Base-by-base conservation (phyloP, 257 asterid species). In the Nicotiana tabacum region DNA sequence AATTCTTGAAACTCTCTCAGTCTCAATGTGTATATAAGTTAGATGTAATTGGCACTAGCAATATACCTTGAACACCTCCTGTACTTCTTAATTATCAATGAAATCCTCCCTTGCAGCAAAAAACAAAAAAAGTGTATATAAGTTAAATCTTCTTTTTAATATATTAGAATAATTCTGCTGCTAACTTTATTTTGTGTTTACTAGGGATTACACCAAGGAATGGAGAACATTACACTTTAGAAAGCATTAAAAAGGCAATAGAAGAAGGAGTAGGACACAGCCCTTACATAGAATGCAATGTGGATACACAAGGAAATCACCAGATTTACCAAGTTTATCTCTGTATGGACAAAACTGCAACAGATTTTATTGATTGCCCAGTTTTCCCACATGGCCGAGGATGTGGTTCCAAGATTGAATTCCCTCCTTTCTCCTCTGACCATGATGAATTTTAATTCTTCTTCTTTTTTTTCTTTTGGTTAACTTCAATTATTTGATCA, bases 261-360 rank as follows among this genome's bases (percentile, higher is more conserved):
- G 82, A 87, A 78, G 62, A 83, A 37, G 97, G 91, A 0, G 30
- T 90, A 0, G 97, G 98, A 4, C 82, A 90, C 68, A 86, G 87
- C 11, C 93, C 95, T 2, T 90, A 69, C 86, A 76, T 94, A 53
- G 90, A 94, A 53, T 94, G 98, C 90, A 93, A 93, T 69, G 90
- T 88, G 1, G 97, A 93, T 86, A 12, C 84, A 69, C 78, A 88
- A 4, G 88, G 91, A 6, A 92, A 91, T 58, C 92, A 82, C 64
- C 97, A 94, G 66, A 21, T 92, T 0, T 90, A 83, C 65, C 95
- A 92, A 43, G 95, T 92, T 12, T 94, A 91, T 57, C n/a, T 93
- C 78, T 94, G 98, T 77, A 94, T 93, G 5, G 93, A 94, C 68
- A 82, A 90, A 56, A 85, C 92, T 46, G 94, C 93, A 2, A 69